Conservation (phyloP, 78 protist genomes). For the Dictyostelium firmibasis region DNA sequence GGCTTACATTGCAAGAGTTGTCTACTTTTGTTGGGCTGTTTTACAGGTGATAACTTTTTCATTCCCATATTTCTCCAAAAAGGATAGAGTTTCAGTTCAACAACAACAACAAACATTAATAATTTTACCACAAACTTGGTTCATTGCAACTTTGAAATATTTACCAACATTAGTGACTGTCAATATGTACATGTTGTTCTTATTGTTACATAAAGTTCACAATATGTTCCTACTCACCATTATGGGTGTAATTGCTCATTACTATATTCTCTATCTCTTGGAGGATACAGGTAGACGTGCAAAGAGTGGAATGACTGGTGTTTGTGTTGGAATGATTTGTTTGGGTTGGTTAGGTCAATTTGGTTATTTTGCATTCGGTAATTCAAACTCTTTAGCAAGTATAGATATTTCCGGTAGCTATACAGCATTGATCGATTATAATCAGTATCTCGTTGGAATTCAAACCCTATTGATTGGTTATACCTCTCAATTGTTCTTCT, state of each 20-base stretch:
- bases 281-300: constrained; percentile 73
- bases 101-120: background rate
- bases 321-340: constrained; percentile 55
- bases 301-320: constrained; percentile 67
- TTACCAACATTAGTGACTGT: constrained; percentile 46
- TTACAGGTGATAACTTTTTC: background rate
- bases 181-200: constrained; percentile 27
- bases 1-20: constrained; percentile 48
- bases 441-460: constrained; percentile 67
- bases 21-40: constrained; percentile 5
- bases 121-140: constrained; percentile 41
- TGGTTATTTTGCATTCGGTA: constrained; percentile 85
- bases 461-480: constrained; percentile 71
- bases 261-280: constrained; percentile 19
- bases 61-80: constrained; percentile 48
- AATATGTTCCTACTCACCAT: constrained; percentile 72
- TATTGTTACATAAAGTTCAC: constrained; percentile 68
- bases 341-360: constrained; percentile 77
- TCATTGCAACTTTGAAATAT: constrained; percentile 52
- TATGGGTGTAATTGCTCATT: constrained; percentile 33
- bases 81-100: constrained; percentile 23
- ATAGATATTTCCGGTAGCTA: constrained; percentile 88
- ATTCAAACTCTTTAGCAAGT: constrained; percentile 77
- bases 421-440: constrained; percentile 76
- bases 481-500: constrained; percentile 63